Evolutionary conservation across 352 stramenopile genomes (phyloP).

Genomic region (Globisporangium mamillatum): DNA sequence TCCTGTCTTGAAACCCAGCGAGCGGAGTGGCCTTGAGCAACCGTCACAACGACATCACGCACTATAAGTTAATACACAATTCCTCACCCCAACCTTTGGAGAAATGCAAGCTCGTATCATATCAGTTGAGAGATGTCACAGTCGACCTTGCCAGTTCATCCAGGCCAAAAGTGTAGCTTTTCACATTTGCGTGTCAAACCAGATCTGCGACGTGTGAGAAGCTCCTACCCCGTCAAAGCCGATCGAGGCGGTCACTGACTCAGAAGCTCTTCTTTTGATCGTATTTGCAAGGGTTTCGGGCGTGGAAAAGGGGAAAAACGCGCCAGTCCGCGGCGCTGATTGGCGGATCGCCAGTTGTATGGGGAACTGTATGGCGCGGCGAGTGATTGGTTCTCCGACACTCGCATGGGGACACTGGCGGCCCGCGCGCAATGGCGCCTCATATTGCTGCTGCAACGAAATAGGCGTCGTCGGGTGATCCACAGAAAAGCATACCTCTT

Average conservation of each 20-base stretch:
- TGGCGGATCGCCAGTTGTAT: constrained; percentile 29
- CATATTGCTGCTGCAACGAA: constrained; percentile 31
- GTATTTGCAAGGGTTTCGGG: background rate
- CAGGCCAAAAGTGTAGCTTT: background rate
- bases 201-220: constrained; percentile 19
- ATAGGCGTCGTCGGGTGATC: constrained; percentile 77
- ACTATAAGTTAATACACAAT: constrained; percentile 4
- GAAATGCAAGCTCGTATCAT: background rate
- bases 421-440: background rate
- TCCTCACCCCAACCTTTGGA: background rate
- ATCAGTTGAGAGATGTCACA: background rate
- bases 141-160: background rate
- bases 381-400: constrained; percentile 85
- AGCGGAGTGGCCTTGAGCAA: background rate
- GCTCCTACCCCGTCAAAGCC: constrained; percentile 2
- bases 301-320: constrained; percentile 14
- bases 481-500: constrained; percentile 44
- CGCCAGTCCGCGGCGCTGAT: constrained; percentile 26
- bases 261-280: background rate
- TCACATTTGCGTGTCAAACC: background rate
- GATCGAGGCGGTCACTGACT: background rate
- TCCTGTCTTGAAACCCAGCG: constrained; percentile 15
- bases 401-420: constrained; percentile 18
- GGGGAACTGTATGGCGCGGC: constrained; percentile 49
- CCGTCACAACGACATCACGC: background rate